Base-by-base conservation (phyloP, 192 early-diverging fungal species). In the Coemansia sp. region DNA sequence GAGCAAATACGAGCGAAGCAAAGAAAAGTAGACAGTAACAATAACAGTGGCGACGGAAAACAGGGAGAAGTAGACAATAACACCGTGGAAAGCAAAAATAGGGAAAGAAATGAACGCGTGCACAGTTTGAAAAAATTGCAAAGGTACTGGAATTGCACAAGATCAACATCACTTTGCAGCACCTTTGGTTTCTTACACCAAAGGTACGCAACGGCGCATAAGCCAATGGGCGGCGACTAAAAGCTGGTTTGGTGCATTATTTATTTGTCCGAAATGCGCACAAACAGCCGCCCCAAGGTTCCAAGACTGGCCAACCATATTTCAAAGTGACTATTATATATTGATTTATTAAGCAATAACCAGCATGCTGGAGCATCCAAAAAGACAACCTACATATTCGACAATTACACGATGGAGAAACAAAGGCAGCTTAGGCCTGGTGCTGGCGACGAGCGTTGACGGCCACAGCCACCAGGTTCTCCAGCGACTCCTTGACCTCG, bases 381-480 rank as follows among this genome's bases (percentile, higher is more conserved):
- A 45, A 45, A 10, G 41, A 45, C 41, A 45, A 45, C 11, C 11
- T 16, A 3, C 11, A n/a, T 45, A 45, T n/a, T 45, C 39, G 14
- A 41, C 14, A 41, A 41, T 10, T 41, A 12, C 39, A 41, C 14
- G 21, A 21, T 21, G 21, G 21, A 21, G 21, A 21, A 21, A 21
- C 21, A 21, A 21, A 21, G 21, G 21, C 31, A 35, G 31, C 31
- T 21, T 49, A 19, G 3, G 62, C 51, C 1, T 64, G 54, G 31
- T 78, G 62, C 57, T 56, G 57, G 57, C 75, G 68, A 60, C 90
- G 89, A 56, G 87, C 85, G 45, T 74, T 76, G 59, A 82, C 84
- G 56, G 93, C 92, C 43, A 95, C 90, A 17, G 85, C 83, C 29
- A 92, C 87, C 85, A 98, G 85, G 86, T 98, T 97, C 65, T 66